phyloP scores from a whole-genome alignment of 352 stramenopile species.

The Globisporangium radiosum region DNA sequence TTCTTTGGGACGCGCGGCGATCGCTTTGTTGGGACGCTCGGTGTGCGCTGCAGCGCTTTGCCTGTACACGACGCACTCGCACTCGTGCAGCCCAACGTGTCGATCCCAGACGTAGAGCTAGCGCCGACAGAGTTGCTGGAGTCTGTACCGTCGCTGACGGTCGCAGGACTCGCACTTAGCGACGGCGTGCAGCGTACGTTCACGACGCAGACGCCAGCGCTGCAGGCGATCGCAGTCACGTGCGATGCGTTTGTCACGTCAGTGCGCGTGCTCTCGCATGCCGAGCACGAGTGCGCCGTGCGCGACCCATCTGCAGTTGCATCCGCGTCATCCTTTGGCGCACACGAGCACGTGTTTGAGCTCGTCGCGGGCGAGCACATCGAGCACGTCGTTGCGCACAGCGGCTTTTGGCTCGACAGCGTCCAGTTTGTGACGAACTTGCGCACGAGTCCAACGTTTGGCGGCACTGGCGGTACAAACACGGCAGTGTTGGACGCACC shows the following conservation, averaged over 20 bases:
- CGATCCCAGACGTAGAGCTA: no score
- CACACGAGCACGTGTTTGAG: conserved; percentile 43
- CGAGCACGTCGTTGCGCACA: conserved; percentile 31
- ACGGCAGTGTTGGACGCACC: conserved; percentile 22
- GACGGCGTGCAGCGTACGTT: conserved; percentile 16
- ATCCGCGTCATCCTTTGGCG: conserved; percentile 10
- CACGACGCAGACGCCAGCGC: background rate
- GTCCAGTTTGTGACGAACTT: conserved; percentile 39
- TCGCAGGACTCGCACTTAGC: conserved; percentile 13
- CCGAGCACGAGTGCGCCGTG: conserved; percentile 14
- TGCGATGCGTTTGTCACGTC: conserved; percentile 32
- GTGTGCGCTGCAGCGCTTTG: conserved; percentile 21
- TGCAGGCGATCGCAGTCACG: conserved; percentile 27
- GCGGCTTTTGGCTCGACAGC: conserved; percentile 47
- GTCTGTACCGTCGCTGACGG: conserved; percentile 11
- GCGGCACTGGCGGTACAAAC: conserved; percentile 22
- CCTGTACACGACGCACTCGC: no score
- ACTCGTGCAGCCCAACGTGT: no score
- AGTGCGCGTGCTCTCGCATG: conserved; percentile 21
- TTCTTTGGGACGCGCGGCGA: conserved; percentile 53
- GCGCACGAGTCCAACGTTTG: conserved; percentile 43
- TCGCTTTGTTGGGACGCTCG: conserved; percentile 41
- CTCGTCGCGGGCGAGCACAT: conserved; percentile 32
- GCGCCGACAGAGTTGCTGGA: no score
- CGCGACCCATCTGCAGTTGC: conserved; percentile 1